Evolutionary conservation across 169 alveolate genomes (phyloP), one percentile per base, ranked within the genome.

Genomic region (Besnoitia besnoiti): DNA sequence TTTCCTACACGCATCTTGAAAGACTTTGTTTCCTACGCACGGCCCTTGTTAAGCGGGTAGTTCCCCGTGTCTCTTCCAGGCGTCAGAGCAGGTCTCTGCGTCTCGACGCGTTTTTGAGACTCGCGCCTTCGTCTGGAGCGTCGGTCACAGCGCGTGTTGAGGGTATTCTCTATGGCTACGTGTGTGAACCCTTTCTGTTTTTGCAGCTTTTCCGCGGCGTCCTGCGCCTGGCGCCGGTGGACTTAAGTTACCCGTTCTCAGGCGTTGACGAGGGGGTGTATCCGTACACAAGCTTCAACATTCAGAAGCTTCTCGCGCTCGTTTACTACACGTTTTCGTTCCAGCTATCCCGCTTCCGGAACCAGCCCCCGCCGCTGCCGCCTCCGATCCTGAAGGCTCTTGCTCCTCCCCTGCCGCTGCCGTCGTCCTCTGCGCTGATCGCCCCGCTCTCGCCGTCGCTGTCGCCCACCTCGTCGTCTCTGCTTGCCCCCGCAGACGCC

Each of bases 211-310:
- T 89, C 89, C 93, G 93, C 30, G 82, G 89, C 42, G 49, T 89
- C 51, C 89, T 89, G 67, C 89, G 75, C 3, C 46, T 55, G 42
- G 89, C 93, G 49, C 93, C 93, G 46, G 79, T 75, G 46, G 93
- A 89, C n/a, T 35, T 80, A 5, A 80, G 85, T 21, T 47, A 84
- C 50, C 80, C 87, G n/a, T 44, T 62, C n/a, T 85, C 87, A 16
- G 92, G 85, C 0, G n/a, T 89, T 37, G 92, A 89, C 76, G 55
- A 61, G 37, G 73, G 47, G 79, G 46, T 76, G 89, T 62, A 47
- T 39, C 93, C 93, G 50, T 73, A 39, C 77, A 89, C 80, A 42
- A 4, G 62, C 12, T 46, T 89, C 79, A 61, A 77, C 35, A 51
- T 89, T 30, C 92, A 89, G 87, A 77, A 49, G 49, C 75, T 89